These are phyloP conservation scores for Circinella minor DNA, from an alignment of 371 early-diverging fungal species.

Conservation along the genomic window DNA sequence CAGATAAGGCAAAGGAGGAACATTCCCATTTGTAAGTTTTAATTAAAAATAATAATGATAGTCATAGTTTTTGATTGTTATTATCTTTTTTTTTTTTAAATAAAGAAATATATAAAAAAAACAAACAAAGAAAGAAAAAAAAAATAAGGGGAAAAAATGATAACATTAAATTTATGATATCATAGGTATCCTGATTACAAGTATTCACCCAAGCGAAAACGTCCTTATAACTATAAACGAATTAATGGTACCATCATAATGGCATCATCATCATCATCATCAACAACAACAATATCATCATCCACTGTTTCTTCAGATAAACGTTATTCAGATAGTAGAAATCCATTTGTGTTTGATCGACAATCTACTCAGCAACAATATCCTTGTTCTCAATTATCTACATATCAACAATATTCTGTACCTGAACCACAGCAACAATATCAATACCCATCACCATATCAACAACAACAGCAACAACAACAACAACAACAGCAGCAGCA, in stretches of 20 bases:
- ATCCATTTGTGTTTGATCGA: no score
- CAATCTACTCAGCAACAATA: no score
- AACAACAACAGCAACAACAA: neutral
- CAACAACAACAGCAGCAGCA: neutral
- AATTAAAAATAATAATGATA: no score
- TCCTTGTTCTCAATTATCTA: no score
- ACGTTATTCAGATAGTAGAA: no score
- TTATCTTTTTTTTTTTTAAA: no score
- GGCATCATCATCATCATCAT: no score
- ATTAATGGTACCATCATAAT: neutral
- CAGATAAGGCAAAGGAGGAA: constrained; percentile 55
- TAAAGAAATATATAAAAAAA: no score
- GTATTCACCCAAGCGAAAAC: constrained; percentile 19
- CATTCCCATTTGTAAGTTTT: constrained; percentile 36
- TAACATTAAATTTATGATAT: neutral
- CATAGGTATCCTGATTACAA: constrained; percentile 22
- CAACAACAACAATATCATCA: no score
- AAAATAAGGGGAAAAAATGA: no score
- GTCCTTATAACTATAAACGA: neutral
- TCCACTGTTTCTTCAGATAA: neutral
- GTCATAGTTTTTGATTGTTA: no score
- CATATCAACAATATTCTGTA: neutral
- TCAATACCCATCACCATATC: neutral
- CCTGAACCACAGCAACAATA: neutral
- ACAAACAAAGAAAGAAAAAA: neutral